Base-by-base conservation (phyloP, 2,329 filamentous ascomycete species). In the Hypoxylon sp. region DNA sequence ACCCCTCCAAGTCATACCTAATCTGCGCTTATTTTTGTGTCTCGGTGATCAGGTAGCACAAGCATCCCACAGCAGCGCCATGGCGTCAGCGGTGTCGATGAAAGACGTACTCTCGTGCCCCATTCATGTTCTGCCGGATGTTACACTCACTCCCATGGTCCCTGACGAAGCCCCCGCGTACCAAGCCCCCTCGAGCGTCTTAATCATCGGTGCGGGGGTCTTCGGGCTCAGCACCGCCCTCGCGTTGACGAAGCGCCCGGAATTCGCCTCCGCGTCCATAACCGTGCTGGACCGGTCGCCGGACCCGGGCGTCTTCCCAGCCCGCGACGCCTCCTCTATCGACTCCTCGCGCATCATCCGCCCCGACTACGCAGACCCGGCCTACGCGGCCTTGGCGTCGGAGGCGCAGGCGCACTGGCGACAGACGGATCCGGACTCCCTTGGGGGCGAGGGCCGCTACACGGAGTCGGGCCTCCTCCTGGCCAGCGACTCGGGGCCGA, bases 311-410 rank as follows among this genome's bases (percentile, higher is more conserved):
- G 84, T 89, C 37, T 89, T 89, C 72, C 87, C 87, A 1, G 81
- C 86, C 6, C 78, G 81, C 44, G 87, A 90, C 71, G 82, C 83
- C 59, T 83, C 87, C 52, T 87, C 84, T 67, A 83, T 89, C 72
- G 88, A 90, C 77, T 82, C 82, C 3, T 89, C 87, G 13, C 85
- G 88, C 68, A 88, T 90, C 70, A 82, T 90, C 67, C 83, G 88
- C 59, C 79, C 86, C 52, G 94, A 98, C 82, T 98, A 98, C 74
- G 89, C 91, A 4, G 89, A 94, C 73, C 80, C 86, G 0, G 85
- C 89, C 20, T 98, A 98, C 78, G 86, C 92, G 5, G 80, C 82
- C 15, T 87, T 98, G 47, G 93, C 90, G 19, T 83, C 86, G 17
- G 81, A 87, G 34, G 93, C 93, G 1, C 91, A 92, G 72, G 77